These are phyloP conservation scores for Vigna radiata DNA, from an alignment of 306 rosid genomes.

Conservation along the genomic window DNA sequence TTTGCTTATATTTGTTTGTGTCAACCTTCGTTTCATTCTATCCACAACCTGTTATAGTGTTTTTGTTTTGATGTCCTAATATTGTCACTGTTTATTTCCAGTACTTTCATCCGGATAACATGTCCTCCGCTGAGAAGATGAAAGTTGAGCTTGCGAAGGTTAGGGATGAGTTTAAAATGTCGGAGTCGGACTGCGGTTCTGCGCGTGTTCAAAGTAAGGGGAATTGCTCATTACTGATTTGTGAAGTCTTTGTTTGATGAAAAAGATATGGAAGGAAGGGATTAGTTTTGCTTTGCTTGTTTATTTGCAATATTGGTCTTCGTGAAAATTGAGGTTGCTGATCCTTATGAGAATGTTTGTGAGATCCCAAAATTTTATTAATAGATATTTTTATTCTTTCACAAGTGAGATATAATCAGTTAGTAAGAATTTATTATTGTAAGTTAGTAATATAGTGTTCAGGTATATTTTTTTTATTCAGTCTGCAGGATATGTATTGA, in stretches of 20 bases:
- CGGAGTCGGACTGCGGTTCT: slow-evolving; percentile 96
- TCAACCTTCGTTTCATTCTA: neutral
- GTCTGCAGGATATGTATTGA: too few species aligned
- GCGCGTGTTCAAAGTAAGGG: slow-evolving; percentile 88
- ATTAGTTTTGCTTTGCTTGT: slow-evolving; percentile 5
- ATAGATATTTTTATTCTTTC: too few species aligned
- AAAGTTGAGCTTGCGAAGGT: slow-evolving; percentile 80
- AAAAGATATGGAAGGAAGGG: neutral
- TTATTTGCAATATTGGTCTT: slow-evolving; percentile 22
- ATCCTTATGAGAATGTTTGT: slow-evolving; percentile 10
- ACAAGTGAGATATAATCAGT: too few species aligned
- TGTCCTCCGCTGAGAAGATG: slow-evolving; percentile 86
- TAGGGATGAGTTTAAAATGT: slow-evolving; percentile 92
- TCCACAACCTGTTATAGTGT: neutral
- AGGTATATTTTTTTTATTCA: too few species aligned
- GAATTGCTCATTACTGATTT: slow-evolving; percentile 33
- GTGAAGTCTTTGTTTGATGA: slow-evolving; percentile 14
- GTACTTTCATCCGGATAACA: slow-evolving; percentile 92
- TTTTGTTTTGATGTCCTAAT: slow-evolving; percentile 30
- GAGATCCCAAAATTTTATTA: too few species aligned
- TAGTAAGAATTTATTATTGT: too few species aligned
- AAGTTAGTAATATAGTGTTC: too few species aligned
- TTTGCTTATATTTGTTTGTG: neutral
- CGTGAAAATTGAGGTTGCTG: slow-evolving; percentile 18
- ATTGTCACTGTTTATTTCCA: slow-evolving; percentile 52